Evolutionary conservation across 495 filamentous ascomycete species (phyloP).

Genomic region (Penicillium herquei): DNA sequence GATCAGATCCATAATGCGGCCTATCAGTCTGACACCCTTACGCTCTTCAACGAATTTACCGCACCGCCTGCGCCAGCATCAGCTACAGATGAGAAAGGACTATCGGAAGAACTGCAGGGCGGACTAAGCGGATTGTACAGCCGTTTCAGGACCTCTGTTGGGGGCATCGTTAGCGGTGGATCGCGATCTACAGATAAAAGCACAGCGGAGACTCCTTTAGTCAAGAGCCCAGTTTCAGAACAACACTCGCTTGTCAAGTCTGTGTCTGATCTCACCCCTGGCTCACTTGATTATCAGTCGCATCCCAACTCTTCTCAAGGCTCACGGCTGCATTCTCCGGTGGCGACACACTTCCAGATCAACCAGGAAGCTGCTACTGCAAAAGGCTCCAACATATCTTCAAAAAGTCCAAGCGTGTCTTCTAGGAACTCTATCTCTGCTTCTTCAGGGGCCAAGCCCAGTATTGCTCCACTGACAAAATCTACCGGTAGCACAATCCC

Average conservation of each 20-base stretch:
- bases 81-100: constrained; percentile 61
- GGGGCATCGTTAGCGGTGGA: constrained; percentile 50
- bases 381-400: constrained; percentile 54
- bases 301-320: constrained; percentile 33
- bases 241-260: constrained; percentile 26
- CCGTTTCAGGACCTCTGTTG: constrained; percentile 74
- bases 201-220: constrained; percentile 20
- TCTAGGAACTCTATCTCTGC: constrained; percentile 52
- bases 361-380: constrained; percentile 33
- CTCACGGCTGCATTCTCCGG: constrained; percentile 45
- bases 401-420: constrained; percentile 50
- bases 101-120: constrained; percentile 72
- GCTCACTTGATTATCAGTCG: constrained; percentile 25
- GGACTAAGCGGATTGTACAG: constrained; percentile 84
- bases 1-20: constrained; percentile 83
- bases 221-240: constrained; percentile 29
- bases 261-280: constrained; percentile 20
- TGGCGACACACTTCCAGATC: constrained; percentile 27
- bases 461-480: constrained; percentile 46
- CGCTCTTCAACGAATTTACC: constrained; percentile 84
- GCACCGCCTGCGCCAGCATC: constrained; percentile 48
- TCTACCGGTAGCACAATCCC: constrained; percentile 36
- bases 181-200: constrained; percentile 39
- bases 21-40: constrained; percentile 74
- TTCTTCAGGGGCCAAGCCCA: constrained; percentile 38